Evolutionary conservation across 768 basidiomycete species (phyloP).

Genomic region (Termitomyces sp.): DNA sequence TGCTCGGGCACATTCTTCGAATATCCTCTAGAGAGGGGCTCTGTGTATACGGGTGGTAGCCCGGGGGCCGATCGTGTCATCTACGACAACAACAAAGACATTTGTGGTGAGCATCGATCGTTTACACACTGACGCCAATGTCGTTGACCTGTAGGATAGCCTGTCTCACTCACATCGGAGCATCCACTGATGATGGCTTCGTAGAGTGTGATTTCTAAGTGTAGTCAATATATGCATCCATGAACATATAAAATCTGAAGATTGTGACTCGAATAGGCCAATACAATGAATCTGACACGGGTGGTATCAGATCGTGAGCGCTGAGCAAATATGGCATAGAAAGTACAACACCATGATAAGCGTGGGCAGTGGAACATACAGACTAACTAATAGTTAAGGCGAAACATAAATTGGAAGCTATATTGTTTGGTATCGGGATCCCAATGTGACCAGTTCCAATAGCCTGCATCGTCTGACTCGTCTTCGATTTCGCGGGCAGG

Average conservation of each 20-base stretch:
- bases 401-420: slow-evolving; percentile 97
- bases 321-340: not conserved
- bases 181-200: slow-evolving; percentile 19
- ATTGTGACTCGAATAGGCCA: not conserved
- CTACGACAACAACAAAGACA: slow-evolving; percentile 17
- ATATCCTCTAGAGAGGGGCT: slow-evolving; percentile 19
- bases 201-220: slow-evolving; percentile 19
- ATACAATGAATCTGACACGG: not conserved
- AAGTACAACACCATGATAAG: slow-evolving; percentile 16
- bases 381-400: slow-evolving; percentile 36
- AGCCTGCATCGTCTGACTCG: slow-evolving; percentile 83
- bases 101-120: slow-evolving; percentile 19
- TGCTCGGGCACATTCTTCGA: slow-evolving; percentile 21
- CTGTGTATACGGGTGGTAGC: slow-evolving; percentile 18
- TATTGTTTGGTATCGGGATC: slow-evolving; percentile 99
- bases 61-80: slow-evolving; percentile 25
- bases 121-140: not conserved
- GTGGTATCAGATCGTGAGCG: not conserved
- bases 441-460: slow-evolving; percentile 99
- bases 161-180: slow-evolving; percentile 24
- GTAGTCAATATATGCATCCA: not conserved
- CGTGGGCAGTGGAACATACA: slow-evolving; percentile 4
- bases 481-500: slow-evolving; percentile 97
- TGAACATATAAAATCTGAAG: not conserved
- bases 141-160: slow-evolving; percentile 11